These are phyloP conservation scores for Alternaria sp. DNA, from an alignment of 2,329 filamentous ascomycete species.

Conservation along the genomic window DNA sequence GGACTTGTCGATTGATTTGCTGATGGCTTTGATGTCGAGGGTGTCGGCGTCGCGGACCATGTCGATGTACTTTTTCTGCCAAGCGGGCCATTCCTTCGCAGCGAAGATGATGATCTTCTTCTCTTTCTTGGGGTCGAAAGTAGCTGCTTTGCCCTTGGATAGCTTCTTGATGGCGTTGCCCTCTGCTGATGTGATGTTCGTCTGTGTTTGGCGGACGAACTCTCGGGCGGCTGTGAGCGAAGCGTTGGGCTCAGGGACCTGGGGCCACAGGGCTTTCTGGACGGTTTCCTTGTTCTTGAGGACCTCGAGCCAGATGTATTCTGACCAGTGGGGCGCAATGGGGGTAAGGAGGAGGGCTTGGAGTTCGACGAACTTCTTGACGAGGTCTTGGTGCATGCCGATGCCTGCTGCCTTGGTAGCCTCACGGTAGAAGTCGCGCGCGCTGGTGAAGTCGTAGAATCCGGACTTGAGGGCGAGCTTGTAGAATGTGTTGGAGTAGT, in stretches of 20 bases:
- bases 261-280: constrained; percentile 79
- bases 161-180: constrained; percentile 84
- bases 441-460: constrained; percentile 88
- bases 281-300: constrained; percentile 77
- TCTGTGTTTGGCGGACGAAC: constrained; percentile 77
- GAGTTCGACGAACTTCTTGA: constrained; percentile 81
- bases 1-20: constrained; percentile 78
- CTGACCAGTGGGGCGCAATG: constrained; percentile 90
- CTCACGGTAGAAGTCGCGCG: constrained; percentile 91
- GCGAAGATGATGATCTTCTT: constrained; percentile 91
- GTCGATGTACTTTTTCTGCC: constrained; percentile 66
- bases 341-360: constrained; percentile 83
- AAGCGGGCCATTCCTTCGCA: constrained; percentile 79
- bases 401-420: constrained; percentile 76
- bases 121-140: constrained; percentile 87
- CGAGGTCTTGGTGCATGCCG: constrained; percentile 84
- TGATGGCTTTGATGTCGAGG: constrained; percentile 83
- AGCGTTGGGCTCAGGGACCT: constrained; percentile 69
- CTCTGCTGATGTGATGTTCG: constrained; percentile 86
- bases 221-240: constrained; percentile 77
- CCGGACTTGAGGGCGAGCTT: constrained; percentile 59
- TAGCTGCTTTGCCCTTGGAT: constrained; percentile 85
- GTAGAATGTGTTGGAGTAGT: constrained; percentile 67
- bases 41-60: constrained; percentile 37
- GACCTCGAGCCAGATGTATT: constrained; percentile 93